Percentiles rank a stretch among this genome's conserved stretches.
phyloP scores from a whole-genome alignment of 2,329 filamentous ascomycete genomes.

The Fusarium zealandicum region DNA sequence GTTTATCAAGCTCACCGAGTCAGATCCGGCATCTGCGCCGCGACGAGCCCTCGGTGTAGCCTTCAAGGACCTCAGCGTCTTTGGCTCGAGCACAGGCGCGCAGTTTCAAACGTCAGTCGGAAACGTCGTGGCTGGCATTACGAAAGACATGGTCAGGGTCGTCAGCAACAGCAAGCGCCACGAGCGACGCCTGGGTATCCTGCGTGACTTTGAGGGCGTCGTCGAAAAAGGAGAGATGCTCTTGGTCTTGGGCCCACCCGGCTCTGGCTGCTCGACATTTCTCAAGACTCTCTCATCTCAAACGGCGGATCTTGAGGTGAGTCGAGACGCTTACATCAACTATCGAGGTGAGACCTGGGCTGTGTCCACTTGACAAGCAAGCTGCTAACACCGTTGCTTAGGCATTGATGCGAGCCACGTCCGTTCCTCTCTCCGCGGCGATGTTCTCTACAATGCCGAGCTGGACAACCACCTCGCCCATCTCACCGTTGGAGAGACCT shows the following conservation, averaged over 20 bases:
- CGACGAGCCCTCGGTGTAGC: slow-evolving; percentile 39
- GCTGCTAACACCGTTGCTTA: neutral
- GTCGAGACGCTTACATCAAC: slow-evolving; percentile 49
- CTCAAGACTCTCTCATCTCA: slow-evolving; percentile 64
- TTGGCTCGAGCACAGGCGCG: slow-evolving; percentile 36
- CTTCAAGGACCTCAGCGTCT: slow-evolving; percentile 39
- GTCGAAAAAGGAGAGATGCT: slow-evolving; percentile 42
- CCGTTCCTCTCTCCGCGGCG: slow-evolving; percentile 56
- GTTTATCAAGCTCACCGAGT: slow-evolving; percentile 38
- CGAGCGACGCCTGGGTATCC: too few relatives aligned
- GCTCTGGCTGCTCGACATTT: slow-evolving; percentile 62
- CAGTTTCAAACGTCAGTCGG: slow-evolving; percentile 16
- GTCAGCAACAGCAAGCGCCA: too few relatives aligned
- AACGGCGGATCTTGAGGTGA: slow-evolving; percentile 49
- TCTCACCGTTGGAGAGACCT: slow-evolving; percentile 70
- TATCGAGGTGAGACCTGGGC: slow-evolving; percentile 65
- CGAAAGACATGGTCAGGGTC: too few relatives aligned
- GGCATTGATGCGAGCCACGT: slow-evolving; percentile 47
- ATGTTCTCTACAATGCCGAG: slow-evolving; percentile 71
- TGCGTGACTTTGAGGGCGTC: slow-evolving; percentile 42
- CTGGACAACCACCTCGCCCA: slow-evolving; percentile 70
- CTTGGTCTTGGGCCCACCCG: slow-evolving; percentile 59
- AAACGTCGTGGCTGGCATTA: slow-evolving; percentile 19
- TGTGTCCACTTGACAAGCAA: accelerated
- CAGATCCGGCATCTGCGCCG: slow-evolving; percentile 36